Conservation (phyloP, 1,139 yeast species). For the Geotrichum siamense region DNA sequence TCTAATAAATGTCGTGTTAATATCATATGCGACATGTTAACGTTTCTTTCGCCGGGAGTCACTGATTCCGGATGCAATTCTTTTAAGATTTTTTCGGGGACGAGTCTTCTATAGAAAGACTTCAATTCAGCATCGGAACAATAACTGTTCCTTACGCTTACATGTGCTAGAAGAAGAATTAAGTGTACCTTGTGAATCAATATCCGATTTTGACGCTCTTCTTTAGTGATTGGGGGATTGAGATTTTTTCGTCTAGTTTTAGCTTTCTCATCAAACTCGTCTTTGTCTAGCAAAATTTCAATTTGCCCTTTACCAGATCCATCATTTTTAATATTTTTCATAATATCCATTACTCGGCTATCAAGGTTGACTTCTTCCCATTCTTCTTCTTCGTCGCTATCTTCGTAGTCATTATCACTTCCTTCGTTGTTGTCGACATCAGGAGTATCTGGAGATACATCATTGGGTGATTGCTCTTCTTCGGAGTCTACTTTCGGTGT, state of each 20-base stretch:
- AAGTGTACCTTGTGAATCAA: conserved; percentile 56
- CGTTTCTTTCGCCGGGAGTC: conserved; percentile 37
- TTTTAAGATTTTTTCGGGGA: conserved; percentile 43
- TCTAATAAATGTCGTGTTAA: conserved; percentile 60
- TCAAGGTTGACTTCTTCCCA: conserved; percentile 16
- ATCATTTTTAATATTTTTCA: conserved; percentile 19
- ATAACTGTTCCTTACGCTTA: conserved; percentile 66
- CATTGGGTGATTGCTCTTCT: conserved; percentile 6
- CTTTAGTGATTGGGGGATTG: conserved; percentile 41
- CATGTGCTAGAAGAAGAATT: conserved; percentile 55
- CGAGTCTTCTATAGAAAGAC: conserved; percentile 31
- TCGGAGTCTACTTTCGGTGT: background rate
- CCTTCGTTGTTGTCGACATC: conserved; percentile 42
- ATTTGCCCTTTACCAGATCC: conserved; percentile 16
- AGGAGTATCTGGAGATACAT: conserved; percentile 27
- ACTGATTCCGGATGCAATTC: conserved; percentile 44
- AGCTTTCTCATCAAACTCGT: conserved; percentile 1
- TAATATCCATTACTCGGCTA: conserved; percentile 16
- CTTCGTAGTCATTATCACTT: conserved; percentile 24
- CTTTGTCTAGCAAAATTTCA: conserved; percentile 13
- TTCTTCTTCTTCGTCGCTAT: conserved; percentile 42
- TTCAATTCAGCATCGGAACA: conserved; percentile 46
- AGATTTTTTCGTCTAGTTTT: conserved; percentile 5
- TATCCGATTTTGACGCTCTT: conserved; percentile 48
- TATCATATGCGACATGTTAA: conserved; percentile 14